Evolutionary conservation across 371 early-diverging fungal species (phyloP), one percentile per base, ranked within the genome.

Genomic region (Capillidium heterosporum): DNA sequence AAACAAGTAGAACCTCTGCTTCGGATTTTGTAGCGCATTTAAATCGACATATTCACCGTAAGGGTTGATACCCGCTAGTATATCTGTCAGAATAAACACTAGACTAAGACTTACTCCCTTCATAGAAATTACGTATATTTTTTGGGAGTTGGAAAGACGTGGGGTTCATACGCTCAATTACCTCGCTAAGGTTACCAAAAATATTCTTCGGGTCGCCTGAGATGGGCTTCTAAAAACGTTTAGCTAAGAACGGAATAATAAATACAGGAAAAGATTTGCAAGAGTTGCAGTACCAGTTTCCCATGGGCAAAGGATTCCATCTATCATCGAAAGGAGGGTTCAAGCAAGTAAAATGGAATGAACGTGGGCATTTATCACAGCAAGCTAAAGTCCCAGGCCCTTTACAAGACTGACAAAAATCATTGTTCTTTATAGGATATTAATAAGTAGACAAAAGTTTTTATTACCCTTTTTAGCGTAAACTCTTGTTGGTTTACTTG

Each of bases 341-440:
- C 8, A 80, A 67, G 57, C 85, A 85, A 5, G 74, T 63, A 59
- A 85, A 82, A 61, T 85, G 85, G 61, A 81, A 85, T 10, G 77
- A 77, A 48, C 73, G 75, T 23, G 85, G 85, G 56, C 85, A 85
- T 10, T 67, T 68, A 61, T 85, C 85, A 61, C 85, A 85, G 59
- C 85, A 84, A 51, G 84, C 57, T 40, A 85, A 77, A 43, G 72
- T 71, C 0, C 85, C 85, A 1, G 67, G 63, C 21, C 70, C 74
- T 1, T 72, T 70, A 63, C 85, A 85, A 0, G 77, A 71, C 50
- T 78, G 76, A 60, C 85, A 85, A 23, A 61, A 57, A 59, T 85
- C 85, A 54, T 78, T 64, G 55, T 77, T 76, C 68, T 72, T 24
- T 3, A 23, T 32, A 23, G 2, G 2, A 19, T n/a, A 23, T n/a